Evolutionary conservation across 257 asterid species (phyloP), one percentile per base, ranked within the genome.

Genomic region (Nemophila menziesii): DNA sequence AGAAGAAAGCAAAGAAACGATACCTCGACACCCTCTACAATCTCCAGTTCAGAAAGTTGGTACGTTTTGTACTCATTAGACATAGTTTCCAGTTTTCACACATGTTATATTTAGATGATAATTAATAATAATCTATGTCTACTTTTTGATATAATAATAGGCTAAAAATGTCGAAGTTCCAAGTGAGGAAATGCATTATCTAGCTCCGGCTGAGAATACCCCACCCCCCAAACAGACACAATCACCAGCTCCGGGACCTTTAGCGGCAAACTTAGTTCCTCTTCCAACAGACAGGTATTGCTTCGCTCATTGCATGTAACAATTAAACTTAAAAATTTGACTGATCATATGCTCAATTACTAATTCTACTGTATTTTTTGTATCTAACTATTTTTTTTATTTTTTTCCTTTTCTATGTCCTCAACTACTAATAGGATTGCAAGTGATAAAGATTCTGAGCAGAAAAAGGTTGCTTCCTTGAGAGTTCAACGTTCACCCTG

Each of bases 41-140:
- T 59, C 82, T 79, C 22, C 87, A 69, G 52, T 75, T 78, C 55
- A 78, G 80, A 57, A 78, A 81, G 47, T 45, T 75, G 86, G 96
- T 68, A 54, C 42, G 67, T n/a, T n/a, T n/a, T n/a, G n/a, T n/a
- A n/a, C 46, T 38, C 22, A 19, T 16, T 50, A 23, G n/a, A 19
- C 18, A 23, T 33, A 14, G 20, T 16, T n/a, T n/a, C n/a, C n/a
- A n/a, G n/a, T n/a, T 14, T 49, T 26, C 5, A 9, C 1, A 22
- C 20, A 34, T 16, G 11, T 29, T 44, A 21, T 24, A n/a, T 2
- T 5, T 19, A 16, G n/a, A 20, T 20, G 21, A 37, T 6, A 11
- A 16, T n/a, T n/a, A n/a, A 41, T 37, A 27, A 29, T 29, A n/a
- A 20, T 19, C 39, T 18, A 46, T 33, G 36, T 22, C 20, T 19